These are phyloP conservation scores for Dendrostoma leiphaemia DNA, from an alignment of 2,329 filamentous ascomycete genomes.

Conservation along the genomic window DNA sequence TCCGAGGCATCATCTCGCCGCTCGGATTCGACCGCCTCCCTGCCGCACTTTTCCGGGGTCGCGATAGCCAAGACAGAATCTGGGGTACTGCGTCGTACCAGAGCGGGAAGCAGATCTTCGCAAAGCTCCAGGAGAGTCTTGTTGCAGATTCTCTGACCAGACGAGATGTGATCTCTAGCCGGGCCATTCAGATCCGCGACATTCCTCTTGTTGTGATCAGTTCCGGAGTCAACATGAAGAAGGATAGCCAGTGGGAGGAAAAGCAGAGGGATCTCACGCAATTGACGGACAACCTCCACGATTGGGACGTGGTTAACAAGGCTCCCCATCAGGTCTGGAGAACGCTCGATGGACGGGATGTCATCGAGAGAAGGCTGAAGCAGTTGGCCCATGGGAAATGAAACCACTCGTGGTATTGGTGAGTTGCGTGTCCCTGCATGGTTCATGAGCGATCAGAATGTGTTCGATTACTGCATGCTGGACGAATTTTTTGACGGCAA, in stretches of 20 bases:
- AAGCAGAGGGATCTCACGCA: slow-evolving; percentile 83
- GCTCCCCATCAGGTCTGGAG: slow-evolving; percentile 87
- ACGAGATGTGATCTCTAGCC: slow-evolving; percentile 75
- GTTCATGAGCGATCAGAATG: too few relatives aligned
- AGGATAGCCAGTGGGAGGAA: slow-evolving; percentile 70
- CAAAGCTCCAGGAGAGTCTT: slow-evolving; percentile 87
- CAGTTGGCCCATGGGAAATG: slow-evolving; percentile 54
- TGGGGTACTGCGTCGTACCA: slow-evolving; percentile 80
- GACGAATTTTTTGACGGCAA: too few relatives aligned
- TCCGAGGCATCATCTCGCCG: slow-evolving; percentile 80
- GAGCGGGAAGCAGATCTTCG: slow-evolving; percentile 80
- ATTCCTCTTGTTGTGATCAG: slow-evolving; percentile 80
- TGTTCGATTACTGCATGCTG: too few relatives aligned
- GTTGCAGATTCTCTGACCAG: slow-evolving; percentile 82
- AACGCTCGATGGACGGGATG: slow-evolving; percentile 66
- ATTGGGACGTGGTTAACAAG: slow-evolving; percentile 83
- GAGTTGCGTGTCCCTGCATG: too few relatives aligned
- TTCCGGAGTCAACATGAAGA: slow-evolving; percentile 69
- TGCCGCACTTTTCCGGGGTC: slow-evolving; percentile 78
- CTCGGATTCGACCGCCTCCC: slow-evolving; percentile 79
- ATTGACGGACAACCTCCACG: slow-evolving; percentile 73
- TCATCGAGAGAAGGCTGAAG: slow-evolving; percentile 76
- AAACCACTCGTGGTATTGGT: background rate
- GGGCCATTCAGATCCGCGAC: slow-evolving; percentile 73
- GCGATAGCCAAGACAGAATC: slow-evolving; percentile 77